Percentiles rank a stretch among this genome's conserved stretches.
Conservation (phyloP, 1,139 yeast genomes). For the Saccharomyces pastorianus region DNA sequence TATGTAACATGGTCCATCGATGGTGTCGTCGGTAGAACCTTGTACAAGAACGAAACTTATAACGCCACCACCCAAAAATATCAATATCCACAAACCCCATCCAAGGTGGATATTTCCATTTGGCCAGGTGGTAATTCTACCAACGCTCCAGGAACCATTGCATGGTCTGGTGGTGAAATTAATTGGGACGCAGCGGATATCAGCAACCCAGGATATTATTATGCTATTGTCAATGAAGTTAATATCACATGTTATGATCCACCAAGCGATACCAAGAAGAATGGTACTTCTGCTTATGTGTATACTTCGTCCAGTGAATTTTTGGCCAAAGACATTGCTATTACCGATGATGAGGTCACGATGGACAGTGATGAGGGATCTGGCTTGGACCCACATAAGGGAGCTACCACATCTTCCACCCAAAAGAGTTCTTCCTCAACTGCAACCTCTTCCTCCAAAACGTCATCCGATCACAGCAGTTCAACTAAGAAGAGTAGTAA, state of each 20-base stretch:
- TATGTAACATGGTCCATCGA: slow-evolving; percentile 65
- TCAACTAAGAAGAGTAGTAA: slow-evolving; percentile 4
- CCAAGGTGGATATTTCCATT: slow-evolving; percentile 72
- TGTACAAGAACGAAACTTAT: slow-evolving; percentile 57
- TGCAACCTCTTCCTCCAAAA: slow-evolving; percentile 8
- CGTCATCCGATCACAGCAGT: slow-evolving; percentile 1
- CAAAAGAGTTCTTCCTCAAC: not conserved
- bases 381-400: slow-evolving; percentile 52
- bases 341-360: slow-evolving; percentile 54
- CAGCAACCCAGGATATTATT: slow-evolving; percentile 66
- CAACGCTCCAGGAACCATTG: slow-evolving; percentile 66
- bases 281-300: slow-evolving; percentile 50
- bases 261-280: slow-evolving; percentile 43
- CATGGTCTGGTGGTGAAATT: slow-evolving; percentile 89
- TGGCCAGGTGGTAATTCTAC: slow-evolving; percentile 86
- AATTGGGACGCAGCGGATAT: slow-evolving; percentile 78
- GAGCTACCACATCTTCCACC: slow-evolving; percentile 7
- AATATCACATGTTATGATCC: slow-evolving; percentile 61
- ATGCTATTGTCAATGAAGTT: slow-evolving; percentile 53
- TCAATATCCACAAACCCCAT: slow-evolving; percentile 81
- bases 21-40: slow-evolving; percentile 60
- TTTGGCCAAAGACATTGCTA: slow-evolving; percentile 39
- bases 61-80: slow-evolving; percentile 54
- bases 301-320: slow-evolving; percentile 45
- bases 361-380: slow-evolving; percentile 53